Evolutionary conservation across 768 basidiomycete genomes (phyloP).

Genomic region (Chalciporus piperatus): DNA sequence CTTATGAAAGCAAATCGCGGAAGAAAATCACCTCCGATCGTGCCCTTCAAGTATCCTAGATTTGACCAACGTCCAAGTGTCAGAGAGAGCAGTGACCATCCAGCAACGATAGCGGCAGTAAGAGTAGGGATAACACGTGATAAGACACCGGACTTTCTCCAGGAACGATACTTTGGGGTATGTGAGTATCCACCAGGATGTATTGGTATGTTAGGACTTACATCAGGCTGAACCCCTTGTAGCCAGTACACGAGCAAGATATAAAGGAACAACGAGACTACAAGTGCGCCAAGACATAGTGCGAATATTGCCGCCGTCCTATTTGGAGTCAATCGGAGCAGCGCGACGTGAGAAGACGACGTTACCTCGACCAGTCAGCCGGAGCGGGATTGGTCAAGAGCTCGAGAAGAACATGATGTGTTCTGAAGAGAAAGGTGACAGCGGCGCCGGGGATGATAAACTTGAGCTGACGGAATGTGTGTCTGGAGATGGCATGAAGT

Average conservation of each 20-base stretch:
- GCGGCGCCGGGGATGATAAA: conserved; percentile 69
- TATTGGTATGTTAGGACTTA: conserved; percentile 34
- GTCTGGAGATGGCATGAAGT: conserved; percentile 34
- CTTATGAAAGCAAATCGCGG: neutral
- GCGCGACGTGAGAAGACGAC: neutral
- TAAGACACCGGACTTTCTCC: conserved; percentile 68
- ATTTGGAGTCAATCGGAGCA: conserved; percentile 8
- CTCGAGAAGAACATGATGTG: conserved; percentile 47
- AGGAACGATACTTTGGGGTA: conserved; percentile 58
- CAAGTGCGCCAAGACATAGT: conserved; percentile 55
- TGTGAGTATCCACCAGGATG: neutral
- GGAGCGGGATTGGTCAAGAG: conserved; percentile 36
- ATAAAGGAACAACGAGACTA: conserved; percentile 69
- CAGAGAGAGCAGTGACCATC: conserved; percentile 61
- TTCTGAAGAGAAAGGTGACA: conserved; percentile 61
- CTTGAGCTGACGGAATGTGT: conserved; percentile 69
- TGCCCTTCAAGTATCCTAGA: conserved; percentile 62
- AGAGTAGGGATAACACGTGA: conserved; percentile 69
- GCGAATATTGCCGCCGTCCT: conserved; percentile 56
- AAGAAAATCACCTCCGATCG: conserved; percentile 54
- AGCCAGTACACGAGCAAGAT: conserved; percentile 66
- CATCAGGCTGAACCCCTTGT: conserved; percentile 66
- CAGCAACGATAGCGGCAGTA: conserved; percentile 65
- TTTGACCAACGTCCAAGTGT: conserved; percentile 66
- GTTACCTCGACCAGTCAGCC: conserved; percentile 53